Base-by-base conservation (phyloP, 192 early-diverging fungal species). In the Linderina pennispora region DNA sequence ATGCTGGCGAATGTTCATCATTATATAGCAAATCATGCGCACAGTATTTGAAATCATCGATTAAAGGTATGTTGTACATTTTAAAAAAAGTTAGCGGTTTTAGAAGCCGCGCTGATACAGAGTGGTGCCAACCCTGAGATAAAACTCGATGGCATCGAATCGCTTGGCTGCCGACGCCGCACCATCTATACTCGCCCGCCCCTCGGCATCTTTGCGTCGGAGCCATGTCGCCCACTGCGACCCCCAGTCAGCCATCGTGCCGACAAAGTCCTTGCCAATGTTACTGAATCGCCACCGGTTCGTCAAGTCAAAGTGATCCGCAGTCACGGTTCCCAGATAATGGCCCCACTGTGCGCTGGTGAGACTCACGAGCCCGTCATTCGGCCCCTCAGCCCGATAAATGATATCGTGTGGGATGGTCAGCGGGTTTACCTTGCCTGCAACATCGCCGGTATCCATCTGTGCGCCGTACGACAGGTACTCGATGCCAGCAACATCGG, bases 231-330 rank as follows among this genome's bases (percentile, higher is more conserved):
- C 50, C 70, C 65, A 74, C 24, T 66, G 61, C 40, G 42, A 48
- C 43, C 65, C 48, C 62, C 65, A 67, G 36, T 63, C 57, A 10
- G 41, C 49, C 32, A 65, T 39, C 0, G 63, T 62, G 37, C 59
- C 42, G 25, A 74, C 60, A 55, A 62, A 62, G 31, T 66, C 60
- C 22, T 61, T 37, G 1, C 63, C 64, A 33, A 62, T 39, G 21
- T 55, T 60, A 21, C 55, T 62, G 2, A 66, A 42, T 19, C 64
- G 45, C 59, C 63, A 63, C 23, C 64, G 59, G 24, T 67, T 71
- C 13, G 80, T 86, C 35, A 97, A 78, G 67, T 89, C 89, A 87
- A 90, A 97, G 62, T 97, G 91, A 46, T 94, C 87, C 16, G 84
- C 83, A 32, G 82, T 63, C 8, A 92, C 77, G 11, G 87, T 86